Percentiles rank a stretch among this genome's conserved stretches.
These are phyloP conservation scores for Pistacia integerrima DNA, from an alignment of 345 rosid genomes.

Conservation along the genomic window DNA sequence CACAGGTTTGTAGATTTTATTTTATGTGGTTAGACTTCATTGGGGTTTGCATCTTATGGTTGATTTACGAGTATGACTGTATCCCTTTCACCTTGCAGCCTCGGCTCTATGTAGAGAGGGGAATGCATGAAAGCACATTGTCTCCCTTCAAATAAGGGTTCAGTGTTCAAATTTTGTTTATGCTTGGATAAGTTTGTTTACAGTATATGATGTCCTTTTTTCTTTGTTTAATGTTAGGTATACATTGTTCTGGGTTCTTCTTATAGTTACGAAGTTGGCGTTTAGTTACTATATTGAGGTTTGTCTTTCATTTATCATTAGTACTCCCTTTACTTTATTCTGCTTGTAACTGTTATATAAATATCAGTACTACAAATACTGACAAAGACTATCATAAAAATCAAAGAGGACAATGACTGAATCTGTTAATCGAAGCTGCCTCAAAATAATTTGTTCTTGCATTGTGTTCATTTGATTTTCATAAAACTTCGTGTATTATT, in stretches of 20 bases:
- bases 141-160: constrained; percentile 85
- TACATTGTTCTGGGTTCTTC: constrained; percentile 93
- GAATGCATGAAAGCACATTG: constrained; percentile 96
- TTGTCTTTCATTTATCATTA: constrained; percentile 17
- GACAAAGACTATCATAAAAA: neutral
- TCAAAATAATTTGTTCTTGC: neutral
- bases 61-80: constrained; percentile 7
- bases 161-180: constrained; percentile 13
- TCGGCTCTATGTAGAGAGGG: constrained; percentile 98
- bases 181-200: constrained; percentile 3
- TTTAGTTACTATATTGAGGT: constrained; percentile 98
- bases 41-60: neutral
- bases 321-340: neutral
- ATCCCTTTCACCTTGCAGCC: constrained; percentile 58
- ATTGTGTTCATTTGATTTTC: neutral
- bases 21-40: neutral
- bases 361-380: constrained; percentile 2
- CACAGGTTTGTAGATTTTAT: constrained; percentile 63
- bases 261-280: constrained; percentile 83
- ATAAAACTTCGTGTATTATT: too few relatives aligned
- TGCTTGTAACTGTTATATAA: too few relatives aligned
- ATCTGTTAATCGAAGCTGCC: constrained; percentile 2
- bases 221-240: constrained; percentile 55
- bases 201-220: constrained; percentile 22
- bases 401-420: constrained; percentile 11